Percentiles rank a stretch among this genome's conserved stretches.
phyloP scores from a whole-genome alignment of 257 asterid genomes.

The Solanum etuberosum region DNA sequence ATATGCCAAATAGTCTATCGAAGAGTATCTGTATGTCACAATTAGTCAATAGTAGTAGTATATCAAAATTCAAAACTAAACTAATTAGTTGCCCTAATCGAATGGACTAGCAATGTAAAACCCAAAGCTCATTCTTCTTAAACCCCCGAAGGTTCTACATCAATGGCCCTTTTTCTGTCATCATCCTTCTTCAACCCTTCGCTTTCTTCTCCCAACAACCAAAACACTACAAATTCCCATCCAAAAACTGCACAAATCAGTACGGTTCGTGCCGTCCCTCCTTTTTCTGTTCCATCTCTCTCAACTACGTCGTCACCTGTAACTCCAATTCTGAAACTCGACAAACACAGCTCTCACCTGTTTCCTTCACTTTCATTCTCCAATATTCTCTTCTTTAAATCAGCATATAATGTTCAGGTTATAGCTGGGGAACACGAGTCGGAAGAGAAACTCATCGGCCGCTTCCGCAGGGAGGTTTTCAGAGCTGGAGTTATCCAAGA shows the following conservation, averaged over 20 bases:
- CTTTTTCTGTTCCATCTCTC: background rate
- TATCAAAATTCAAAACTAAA: background rate
- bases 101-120: background rate
- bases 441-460: constrained; percentile 29
- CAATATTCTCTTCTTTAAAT: constrained; percentile 22
- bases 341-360: background rate
- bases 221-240: background rate
- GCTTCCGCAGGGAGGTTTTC: constrained; percentile 35
- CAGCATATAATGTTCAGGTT: constrained; percentile 33
- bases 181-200: background rate
- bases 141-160: background rate
- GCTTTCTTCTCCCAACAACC: background rate
- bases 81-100: background rate
- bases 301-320: background rate
- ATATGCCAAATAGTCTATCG: too few species aligned
- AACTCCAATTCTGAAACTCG: background rate
- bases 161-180: background rate
- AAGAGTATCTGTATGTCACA: background rate
- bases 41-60: background rate
- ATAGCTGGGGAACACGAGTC: constrained; percentile 26
- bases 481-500: constrained; percentile 41
- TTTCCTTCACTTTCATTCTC: constrained; percentile 35
- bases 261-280: background rate
- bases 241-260: background rate
- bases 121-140: background rate